Base-by-base conservation (phyloP, 257 asterid species). In the Solanum gandarillasii region DNA sequence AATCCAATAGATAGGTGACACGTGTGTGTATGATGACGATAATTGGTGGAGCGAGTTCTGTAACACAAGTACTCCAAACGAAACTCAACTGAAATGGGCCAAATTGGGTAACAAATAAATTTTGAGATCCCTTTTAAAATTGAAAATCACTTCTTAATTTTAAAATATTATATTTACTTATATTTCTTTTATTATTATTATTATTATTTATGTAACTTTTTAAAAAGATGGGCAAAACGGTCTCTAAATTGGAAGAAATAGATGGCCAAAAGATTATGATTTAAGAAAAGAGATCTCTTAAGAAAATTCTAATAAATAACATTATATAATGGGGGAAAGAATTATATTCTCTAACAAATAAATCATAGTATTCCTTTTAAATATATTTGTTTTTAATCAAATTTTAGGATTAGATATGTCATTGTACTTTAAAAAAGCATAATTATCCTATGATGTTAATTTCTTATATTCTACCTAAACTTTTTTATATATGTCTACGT, bases 101-200 rank as follows among this genome's bases (percentile, higher is more conserved):
- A 73, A 20, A 79, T 43, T 10, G 25, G 83, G 84, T 25, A 41
- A 16, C 36, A 12, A 78, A 41, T 25, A 75, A 25, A 20, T 21
- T 8, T 2, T 3, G 27, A 55, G 9, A 55, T 55, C 4, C n/a
- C 65, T 55, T 7, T 7, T 20, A 55, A 55, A 55, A 55, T 55
- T 20, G 0, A 55, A 55, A 20, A 52, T 52, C 8, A 52, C 1
- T 52, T 52, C 8, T 55, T 52, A 52, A 18, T 52, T 52, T 52
- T 18, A 6, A 48, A 48, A 48, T 48, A 48, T 14, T 48, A 14
- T 48, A 14, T 48, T 48, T 48, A 14, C 52, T 43, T 43, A 43
- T 43, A 12, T 41, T 11, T 11, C 3, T 11, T 12, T 43, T 0
- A 4, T 11, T 43, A 0, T 43, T 0, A 4, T 11, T 43, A 0